Percentiles rank a stretch among this genome's conserved stretches.
Conservation (phyloP, 2,329 filamentous ascomycete genomes). For the Claviceps arundinis region DNA sequence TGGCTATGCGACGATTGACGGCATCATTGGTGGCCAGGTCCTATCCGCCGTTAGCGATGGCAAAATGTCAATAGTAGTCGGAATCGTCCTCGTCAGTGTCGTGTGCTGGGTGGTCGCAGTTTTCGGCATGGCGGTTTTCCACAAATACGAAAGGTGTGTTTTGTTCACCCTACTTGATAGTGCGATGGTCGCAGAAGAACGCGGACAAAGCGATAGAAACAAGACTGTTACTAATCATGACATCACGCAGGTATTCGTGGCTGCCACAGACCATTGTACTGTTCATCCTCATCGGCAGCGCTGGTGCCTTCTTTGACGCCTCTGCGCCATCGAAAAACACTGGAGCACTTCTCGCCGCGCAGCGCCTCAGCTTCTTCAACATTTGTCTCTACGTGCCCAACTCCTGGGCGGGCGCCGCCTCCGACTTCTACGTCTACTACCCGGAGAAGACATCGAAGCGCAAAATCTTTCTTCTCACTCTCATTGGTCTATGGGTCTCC, state of each 20-base stretch:
- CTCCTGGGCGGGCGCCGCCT: conserved; percentile 57
- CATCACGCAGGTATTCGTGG: conserved; percentile 21
- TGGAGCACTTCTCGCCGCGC: conserved; percentile 53
- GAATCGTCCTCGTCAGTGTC: conserved; percentile 62
- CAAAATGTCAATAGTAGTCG: conserved; percentile 56
- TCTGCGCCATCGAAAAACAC: conserved; percentile 43
- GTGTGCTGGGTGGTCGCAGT: conserved; percentile 61
- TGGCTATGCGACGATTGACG: conserved; percentile 67
- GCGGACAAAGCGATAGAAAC: not conserved
- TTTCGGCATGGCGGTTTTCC: conserved; percentile 42
- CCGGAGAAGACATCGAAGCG: conserved; percentile 43
- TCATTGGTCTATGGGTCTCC: conserved; percentile 45
- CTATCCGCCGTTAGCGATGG: conserved; percentile 56
- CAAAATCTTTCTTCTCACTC: conserved; percentile 58
- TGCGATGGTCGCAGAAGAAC: not conserved
- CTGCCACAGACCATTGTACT: conserved; percentile 60
- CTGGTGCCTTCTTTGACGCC: conserved; percentile 45
- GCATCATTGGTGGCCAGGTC: conserved; percentile 67
- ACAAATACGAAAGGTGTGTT: conserved; percentile 51
- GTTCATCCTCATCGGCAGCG: conserved; percentile 59
- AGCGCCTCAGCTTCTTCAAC: conserved; percentile 52
- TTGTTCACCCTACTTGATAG: not conserved
- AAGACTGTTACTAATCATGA: not conserved
- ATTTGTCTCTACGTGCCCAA: conserved; percentile 42
- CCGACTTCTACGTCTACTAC: conserved; percentile 73